Conservation (phyloP, 1,139 yeast species). For the Kluyveromyces sp. region DNA sequence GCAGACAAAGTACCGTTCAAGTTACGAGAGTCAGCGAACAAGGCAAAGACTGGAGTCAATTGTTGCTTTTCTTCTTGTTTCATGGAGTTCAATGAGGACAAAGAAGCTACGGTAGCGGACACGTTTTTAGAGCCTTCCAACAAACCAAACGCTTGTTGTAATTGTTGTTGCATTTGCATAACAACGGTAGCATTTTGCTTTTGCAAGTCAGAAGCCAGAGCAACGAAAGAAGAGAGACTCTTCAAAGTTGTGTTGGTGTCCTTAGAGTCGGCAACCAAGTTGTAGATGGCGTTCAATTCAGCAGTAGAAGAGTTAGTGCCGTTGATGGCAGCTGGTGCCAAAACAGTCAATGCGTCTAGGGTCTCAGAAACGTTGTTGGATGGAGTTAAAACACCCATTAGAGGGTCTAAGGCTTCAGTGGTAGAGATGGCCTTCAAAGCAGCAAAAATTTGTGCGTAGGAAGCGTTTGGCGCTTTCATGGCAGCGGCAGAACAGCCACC, state of each 20-base stretch:
- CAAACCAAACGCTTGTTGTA: constrained; percentile 15
- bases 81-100: constrained; percentile 17
- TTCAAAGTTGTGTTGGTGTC: constrained; percentile 20
- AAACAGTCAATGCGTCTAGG: constrained; percentile 17
- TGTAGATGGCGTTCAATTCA: constrained; percentile 19
- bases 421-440: constrained; percentile 21
- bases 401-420: constrained; percentile 24
- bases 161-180: constrained; percentile 8
- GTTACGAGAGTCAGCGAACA: constrained; percentile 23
- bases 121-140: constrained; percentile 24
- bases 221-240: constrained; percentile 18
- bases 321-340: constrained; percentile 24
- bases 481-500: constrained; percentile 24
- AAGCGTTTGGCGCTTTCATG: constrained; percentile 17
- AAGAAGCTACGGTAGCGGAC: constrained; percentile 20
- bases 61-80: constrained; percentile 19
- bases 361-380: constrained; percentile 20
- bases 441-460: constrained; percentile 17
- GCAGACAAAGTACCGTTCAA: constrained; percentile 25
- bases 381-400: constrained; percentile 20
- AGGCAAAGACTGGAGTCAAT: constrained; percentile 21
- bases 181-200: constrained; percentile 10
- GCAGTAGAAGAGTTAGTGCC: constrained; percentile 15
- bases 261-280: constrained; percentile 19
- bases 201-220: constrained; percentile 15